Evolutionary conservation across 208 protist species (phyloP), one percentile per base, ranked within the genome.

Genomic region (Trypanosoma platydactyli): DNA sequence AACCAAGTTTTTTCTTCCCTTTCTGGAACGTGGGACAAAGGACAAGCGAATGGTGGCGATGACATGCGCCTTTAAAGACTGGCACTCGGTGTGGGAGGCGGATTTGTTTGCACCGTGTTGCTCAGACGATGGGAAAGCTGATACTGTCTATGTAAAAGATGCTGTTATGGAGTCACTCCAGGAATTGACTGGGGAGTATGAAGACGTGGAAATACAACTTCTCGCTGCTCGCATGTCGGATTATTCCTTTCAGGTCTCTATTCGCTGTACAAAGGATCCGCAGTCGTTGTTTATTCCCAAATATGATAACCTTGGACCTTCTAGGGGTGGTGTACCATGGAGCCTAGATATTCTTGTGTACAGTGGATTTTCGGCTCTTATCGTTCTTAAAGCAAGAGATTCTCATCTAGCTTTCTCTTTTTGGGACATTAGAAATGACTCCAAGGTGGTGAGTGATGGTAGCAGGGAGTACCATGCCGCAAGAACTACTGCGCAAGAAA

Each of bases 311-410:
- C 22, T 49, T 48, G 52, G 62, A 29, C 13, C 40, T 25, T 46
- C 29, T 44, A 48, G 15, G n/a, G 22, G 9, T 30, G 35, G 64
- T 56, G 24, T 40, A 15, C 61, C 68, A 13, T 85, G 80, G 80
- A 46, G 50, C 33, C 46, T 85, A 40, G 80, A 85, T 65, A 48
- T 85, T 42, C 54, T 85, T 40, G 29, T 85, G 13, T 85, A 85
- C 64, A 42, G 51, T 4, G 66, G 60, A 9, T 78, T 72, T 48
- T 68, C 65, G 42, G 76, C 73, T 40, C 52, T 81, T 16, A 62
- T 85, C 35, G 75, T 65, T n/a, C 55, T 85, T n/a, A 71, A 85
- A 51, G 72, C 66, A n/a, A 64, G 68, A 35, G 29, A 79, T 33
- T 68, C 42, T 41, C 29, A 18, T 5, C 62, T 76, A 46, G 69